These are phyloP conservation scores for Coelastrella sp. DNA, from an alignment of 139 green algal species.

Conservation along the genomic window DNA sequence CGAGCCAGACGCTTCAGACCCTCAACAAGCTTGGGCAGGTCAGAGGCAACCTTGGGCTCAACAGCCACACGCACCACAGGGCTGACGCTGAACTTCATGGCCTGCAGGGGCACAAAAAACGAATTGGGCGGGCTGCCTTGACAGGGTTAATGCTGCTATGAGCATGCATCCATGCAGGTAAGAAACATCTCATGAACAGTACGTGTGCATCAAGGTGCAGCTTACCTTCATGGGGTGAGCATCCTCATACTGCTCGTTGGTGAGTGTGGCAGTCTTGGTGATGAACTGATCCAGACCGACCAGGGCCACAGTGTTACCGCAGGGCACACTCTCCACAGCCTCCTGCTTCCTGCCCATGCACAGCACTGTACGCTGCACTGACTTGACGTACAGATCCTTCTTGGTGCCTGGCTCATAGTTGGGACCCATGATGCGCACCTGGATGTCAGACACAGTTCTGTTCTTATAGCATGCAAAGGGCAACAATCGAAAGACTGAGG, in stretches of 20 bases:
- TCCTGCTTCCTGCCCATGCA: constrained; percentile 99
- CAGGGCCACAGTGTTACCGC: constrained; percentile 98
- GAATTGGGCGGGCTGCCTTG: background rate
- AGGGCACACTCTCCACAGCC: constrained; percentile 96
- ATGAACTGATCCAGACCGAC: constrained; percentile 99
- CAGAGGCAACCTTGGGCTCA: constrained; percentile 82
- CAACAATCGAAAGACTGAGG: too few species aligned
- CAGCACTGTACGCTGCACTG: constrained; percentile 98
- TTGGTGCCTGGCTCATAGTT: constrained; percentile 98
- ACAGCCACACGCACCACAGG: constrained; percentile 89
- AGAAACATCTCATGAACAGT: too few species aligned
- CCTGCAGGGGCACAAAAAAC: constrained; percentile 49
- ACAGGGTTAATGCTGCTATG: background rate
- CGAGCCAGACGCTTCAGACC: constrained; percentile 98
- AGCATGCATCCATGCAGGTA: too few species aligned
- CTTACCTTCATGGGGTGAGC: constrained; percentile 92
- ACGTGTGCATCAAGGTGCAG: too few species aligned
- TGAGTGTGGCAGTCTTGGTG: constrained; percentile 98
- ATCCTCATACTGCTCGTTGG: constrained; percentile 87
- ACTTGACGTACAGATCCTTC: constrained; percentile 99
- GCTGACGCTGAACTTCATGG: constrained; percentile 99
- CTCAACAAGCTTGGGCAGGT: constrained; percentile 99
- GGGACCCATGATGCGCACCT: constrained; percentile 98
- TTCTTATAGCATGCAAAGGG: too few species aligned
- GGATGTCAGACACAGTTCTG: background rate